These are phyloP conservation scores for Pleurostoma richardsiae DNA, from an alignment of 2,329 filamentous ascomycete genomes.

Conservation along the genomic window DNA sequence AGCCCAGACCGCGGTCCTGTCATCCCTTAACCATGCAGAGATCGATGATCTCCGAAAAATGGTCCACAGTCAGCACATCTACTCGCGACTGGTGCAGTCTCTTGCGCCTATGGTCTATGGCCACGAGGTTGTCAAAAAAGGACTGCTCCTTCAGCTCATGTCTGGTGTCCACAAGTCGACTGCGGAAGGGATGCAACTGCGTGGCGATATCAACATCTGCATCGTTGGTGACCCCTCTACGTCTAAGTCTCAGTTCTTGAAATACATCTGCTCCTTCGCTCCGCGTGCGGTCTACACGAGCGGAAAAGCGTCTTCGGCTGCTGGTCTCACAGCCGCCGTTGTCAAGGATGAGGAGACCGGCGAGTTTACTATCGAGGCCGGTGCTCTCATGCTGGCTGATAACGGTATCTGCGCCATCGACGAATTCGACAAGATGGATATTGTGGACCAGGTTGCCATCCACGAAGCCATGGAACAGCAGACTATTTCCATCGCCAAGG, in stretches of 20 bases:
- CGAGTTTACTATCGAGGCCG: constrained; percentile 97
- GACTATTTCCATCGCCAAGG: constrained; percentile 97
- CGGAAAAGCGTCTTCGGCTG: constrained; percentile 93
- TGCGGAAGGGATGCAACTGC: constrained; percentile 87
- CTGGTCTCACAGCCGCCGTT: constrained; percentile 93
- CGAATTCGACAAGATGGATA: constrained; percentile 99
- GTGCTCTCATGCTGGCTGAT: constrained; percentile 93
- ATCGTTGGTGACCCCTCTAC: constrained; percentile 96
- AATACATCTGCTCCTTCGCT: constrained; percentile 96
- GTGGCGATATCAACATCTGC: constrained; percentile 98
- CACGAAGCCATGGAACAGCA: constrained; percentile 99
- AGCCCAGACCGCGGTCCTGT: constrained; percentile 80
- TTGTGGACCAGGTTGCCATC: constrained; percentile 93
- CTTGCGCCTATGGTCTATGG: constrained; percentile 97
- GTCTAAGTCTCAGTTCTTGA: constrained; percentile 95
- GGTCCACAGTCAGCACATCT: constrained; percentile 95
- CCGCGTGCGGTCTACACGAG: constrained; percentile 96
- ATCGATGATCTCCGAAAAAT: constrained; percentile 88
- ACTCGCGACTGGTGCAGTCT: constrained; percentile 85
- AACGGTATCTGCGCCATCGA: constrained; percentile 98
- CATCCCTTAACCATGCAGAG: constrained; percentile 78
- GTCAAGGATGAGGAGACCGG: constrained; percentile 98
- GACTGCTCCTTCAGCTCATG: constrained; percentile 87
- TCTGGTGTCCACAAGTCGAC: constrained; percentile 93
- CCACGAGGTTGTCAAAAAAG: constrained; percentile 97